Evolutionary conservation across 2,329 filamentous ascomycete genomes (phyloP), one percentile per base, ranked within the genome.

Genomic region (Intubia oerlemansii): DNA sequence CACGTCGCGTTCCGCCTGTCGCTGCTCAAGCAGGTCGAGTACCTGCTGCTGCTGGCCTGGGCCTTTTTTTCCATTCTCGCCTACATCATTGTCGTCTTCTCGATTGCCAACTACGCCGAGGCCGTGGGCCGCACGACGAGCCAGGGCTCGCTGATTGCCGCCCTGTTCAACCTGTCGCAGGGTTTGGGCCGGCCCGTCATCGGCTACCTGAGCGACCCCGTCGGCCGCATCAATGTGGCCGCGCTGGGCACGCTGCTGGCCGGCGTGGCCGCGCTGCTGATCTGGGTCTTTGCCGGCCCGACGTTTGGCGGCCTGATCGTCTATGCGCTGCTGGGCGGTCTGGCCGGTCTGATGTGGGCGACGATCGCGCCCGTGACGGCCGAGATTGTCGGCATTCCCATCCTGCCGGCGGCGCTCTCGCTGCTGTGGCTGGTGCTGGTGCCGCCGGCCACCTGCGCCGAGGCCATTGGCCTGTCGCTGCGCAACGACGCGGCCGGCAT

Each of bases 21-120:
- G 4, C 54, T 84, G 1, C 66, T 84, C 44, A 62, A 53, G 36
- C 55, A 61, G 4, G 41, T 53, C 0, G 66, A 79, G 41, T 81
- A 74, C 37, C 44, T 70, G 16, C 51, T 81, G 3, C 54, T 79
- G 10, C 46, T 79, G 21, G 56, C 49, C 3, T 88, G 71, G 54
- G 71, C 72, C 7, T 67, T 70, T 47, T 69, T 84, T 36, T 70
- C 62, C 34, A 66, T 84, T 50, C 51, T 85, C 10, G 75, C 62
- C 5, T 85, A 85, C 40, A 59, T 78, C 16, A 72, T 80, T 5
- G 57, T 82, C n/a, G 59, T 82, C 25, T 85, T 82, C 48, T 75
- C 67, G 9, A 51, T 84, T 25, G 69, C 77, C 10, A 77, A 73
- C 44, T 85, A 81, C 42, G 72, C 72, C 21, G 59, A 63, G 32